phyloP scores from a whole-genome alignment of 306 rosid genomes.

The Cajanus cajan region DNA sequence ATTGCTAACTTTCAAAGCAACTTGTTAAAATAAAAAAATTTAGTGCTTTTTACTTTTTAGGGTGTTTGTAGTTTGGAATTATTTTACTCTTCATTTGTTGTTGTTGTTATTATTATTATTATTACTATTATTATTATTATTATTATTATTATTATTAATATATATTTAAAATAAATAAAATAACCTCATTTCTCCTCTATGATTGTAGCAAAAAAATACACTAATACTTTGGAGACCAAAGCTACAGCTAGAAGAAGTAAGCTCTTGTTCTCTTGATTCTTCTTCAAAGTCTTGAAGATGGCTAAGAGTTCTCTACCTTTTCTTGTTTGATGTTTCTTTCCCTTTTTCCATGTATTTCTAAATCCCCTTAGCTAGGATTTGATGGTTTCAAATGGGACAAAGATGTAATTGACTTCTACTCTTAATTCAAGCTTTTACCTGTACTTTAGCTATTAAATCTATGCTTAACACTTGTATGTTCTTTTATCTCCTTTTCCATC shows the following conservation, averaged over 20 bases:
- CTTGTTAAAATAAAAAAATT: neutral
- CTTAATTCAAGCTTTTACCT: neutral
- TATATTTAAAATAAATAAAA: neutral
- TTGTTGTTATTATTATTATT: no score
- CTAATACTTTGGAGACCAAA: neutral
- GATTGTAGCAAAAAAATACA: neutral
- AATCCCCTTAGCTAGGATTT: neutral
- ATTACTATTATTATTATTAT: no score
- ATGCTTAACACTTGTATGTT: neutral
- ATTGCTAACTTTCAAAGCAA: neutral
- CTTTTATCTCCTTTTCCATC: neutral
- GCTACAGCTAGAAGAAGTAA: neutral
- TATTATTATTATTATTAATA: neutral
- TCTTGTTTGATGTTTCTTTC: neutral
- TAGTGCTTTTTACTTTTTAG: neutral
- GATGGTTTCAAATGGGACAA: neutral
- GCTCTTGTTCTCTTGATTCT: neutral
- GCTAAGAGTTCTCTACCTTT: neutral
- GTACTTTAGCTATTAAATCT: neutral
- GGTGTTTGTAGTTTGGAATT: neutral
- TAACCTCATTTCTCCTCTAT: neutral
- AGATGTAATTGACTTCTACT: neutral
- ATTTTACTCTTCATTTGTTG: neutral
- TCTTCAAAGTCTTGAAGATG: neutral
- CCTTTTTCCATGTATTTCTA: neutral